A percentile compares a stretch with the other conserved stretches of the same genome.
Evolutionary conservation across 2,329 filamentous ascomycete genomes (phyloP).

Genomic region (Penicillium sp.): DNA sequence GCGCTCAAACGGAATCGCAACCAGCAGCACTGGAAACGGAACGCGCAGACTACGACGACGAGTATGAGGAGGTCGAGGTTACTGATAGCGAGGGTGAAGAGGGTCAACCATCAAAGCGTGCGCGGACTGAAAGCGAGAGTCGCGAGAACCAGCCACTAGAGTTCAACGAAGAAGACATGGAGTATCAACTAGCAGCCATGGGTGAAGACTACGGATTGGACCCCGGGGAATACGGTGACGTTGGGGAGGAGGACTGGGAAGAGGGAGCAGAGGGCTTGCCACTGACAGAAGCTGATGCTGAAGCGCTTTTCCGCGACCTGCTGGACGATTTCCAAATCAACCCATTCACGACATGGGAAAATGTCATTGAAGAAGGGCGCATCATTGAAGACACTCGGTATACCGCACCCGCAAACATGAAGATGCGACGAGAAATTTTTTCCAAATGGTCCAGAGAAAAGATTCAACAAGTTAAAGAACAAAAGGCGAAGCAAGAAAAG

Average conservation of each 20-base stretch:
- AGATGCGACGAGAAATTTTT: slow-evolving; percentile 74
- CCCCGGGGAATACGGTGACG: slow-evolving; percentile 68
- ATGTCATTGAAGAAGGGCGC: slow-evolving; percentile 73
- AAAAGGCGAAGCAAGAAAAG: slow-evolving; percentile 71
- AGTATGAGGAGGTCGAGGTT: slow-evolving; percentile 75
- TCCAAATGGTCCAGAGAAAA: slow-evolving; percentile 76
- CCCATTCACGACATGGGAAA: slow-evolving; percentile 90
- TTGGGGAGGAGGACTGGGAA: slow-evolving; percentile 56
- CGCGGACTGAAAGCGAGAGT: slow-evolving; percentile 52
- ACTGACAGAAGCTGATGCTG: slow-evolving; percentile 71
- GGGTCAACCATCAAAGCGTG: slow-evolving; percentile 53
- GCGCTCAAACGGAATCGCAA: slow-evolving; percentile 19
- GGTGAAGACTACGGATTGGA: slow-evolving; percentile 78
- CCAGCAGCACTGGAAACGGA: slow-evolving; percentile 38
- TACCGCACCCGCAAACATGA: slow-evolving; percentile 76
- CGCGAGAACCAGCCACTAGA: slow-evolving; percentile 57
- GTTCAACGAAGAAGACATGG: slow-evolving; percentile 92
- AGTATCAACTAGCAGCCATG: slow-evolving; percentile 86
- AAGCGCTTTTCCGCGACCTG: slow-evolving; percentile 76
- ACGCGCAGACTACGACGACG: slow-evolving; percentile 57
- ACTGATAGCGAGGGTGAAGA: slow-evolving; percentile 54
- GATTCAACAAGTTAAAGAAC: slow-evolving; percentile 68
- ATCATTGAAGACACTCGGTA: slow-evolving; percentile 85
- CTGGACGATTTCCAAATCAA: slow-evolving; percentile 77
- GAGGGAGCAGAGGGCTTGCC: slow-evolving; percentile 68